Percentiles rank a stretch among this genome's conserved stretches.
Evolutionary conservation across 2,329 filamentous ascomycete genomes (phyloP).

Genomic region (Ceratocystis eucalypticola): DNA sequence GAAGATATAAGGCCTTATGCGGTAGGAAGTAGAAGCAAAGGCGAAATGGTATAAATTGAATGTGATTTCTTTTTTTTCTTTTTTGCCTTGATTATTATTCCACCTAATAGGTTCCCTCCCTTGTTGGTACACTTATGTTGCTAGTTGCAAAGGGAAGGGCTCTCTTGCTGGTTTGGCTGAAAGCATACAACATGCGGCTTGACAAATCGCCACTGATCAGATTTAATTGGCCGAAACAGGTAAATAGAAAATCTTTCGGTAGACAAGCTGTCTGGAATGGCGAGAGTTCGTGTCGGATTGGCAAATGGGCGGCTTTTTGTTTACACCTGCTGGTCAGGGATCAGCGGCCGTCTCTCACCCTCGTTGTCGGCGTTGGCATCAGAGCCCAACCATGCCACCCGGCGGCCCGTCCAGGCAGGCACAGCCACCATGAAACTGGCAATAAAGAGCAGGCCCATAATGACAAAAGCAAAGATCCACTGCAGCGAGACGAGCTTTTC

Average conservation of each 20-base stretch:
- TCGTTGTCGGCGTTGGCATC: constrained; percentile 29
- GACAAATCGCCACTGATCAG: background rate
- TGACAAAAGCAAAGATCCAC: constrained; percentile 83
- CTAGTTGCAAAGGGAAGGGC: background rate
- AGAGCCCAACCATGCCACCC: constrained; percentile 29
- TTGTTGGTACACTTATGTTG: background rate
- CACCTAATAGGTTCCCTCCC: background rate
- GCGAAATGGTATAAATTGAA: too few species aligned
- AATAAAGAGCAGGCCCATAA: constrained; percentile 63
- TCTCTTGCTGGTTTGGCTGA: background rate
- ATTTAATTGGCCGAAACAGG: background rate
- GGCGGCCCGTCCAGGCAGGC: constrained; percentile 48
- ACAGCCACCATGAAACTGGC: constrained; percentile 51
- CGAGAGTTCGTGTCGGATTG: background rate
- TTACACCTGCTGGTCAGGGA: constrained; percentile 32
- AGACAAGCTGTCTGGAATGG: background rate
- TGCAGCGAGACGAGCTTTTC: constrained; percentile 64
- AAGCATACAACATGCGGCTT: background rate
- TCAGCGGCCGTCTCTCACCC: constrained; percentile 47
- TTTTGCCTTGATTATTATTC: background rate
- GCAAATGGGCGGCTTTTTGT: background rate
- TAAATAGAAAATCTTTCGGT: background rate
- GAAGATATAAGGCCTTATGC: background rate
- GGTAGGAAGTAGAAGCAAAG: background rate
- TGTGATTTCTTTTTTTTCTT: background rate